Conservation (phyloP, 768 basidiomycete species). For the Termitomyces heimii region DNA sequence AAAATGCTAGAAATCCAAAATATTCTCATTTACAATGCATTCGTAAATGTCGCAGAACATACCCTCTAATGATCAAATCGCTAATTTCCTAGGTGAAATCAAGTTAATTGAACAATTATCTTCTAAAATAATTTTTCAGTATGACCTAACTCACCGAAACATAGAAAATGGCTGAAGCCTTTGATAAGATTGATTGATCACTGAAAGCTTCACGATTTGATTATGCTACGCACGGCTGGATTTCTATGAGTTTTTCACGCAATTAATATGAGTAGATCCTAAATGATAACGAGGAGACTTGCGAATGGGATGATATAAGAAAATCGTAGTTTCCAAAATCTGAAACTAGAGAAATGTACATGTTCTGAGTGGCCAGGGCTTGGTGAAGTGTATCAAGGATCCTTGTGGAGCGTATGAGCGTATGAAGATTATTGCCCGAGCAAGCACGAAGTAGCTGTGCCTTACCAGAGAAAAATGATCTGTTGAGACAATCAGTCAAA, state of each 20-base stretch:
- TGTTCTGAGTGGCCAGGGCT: neutral
- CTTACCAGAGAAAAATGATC: neutral
- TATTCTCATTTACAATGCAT: neutral
- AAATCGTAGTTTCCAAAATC: neutral
- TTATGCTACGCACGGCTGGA: neutral
- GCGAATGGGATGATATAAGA: neutral
- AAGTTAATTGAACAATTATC: neutral
- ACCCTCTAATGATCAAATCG: slow-evolving; percentile 7
- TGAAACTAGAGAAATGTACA: neutral
- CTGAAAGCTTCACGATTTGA: neutral
- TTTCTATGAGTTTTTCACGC: neutral
- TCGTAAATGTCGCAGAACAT: neutral
- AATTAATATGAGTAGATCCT: too few species aligned
- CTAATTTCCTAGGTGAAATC: neutral
- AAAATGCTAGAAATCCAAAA: slow-evolving; percentile 1
- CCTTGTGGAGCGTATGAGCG: neutral
- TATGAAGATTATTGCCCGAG: too few species aligned
- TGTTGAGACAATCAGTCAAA: neutral
- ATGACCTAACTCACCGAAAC: neutral
- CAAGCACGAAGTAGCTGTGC: too few species aligned
- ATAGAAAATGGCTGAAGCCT: neutral
- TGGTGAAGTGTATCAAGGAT: neutral
- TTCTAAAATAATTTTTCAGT: neutral
- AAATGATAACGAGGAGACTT: neutral
- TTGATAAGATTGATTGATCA: neutral